Conservation (phyloP, 225 moss, liverwort and hornwort genomes). For the Polytrichum commune region DNA sequence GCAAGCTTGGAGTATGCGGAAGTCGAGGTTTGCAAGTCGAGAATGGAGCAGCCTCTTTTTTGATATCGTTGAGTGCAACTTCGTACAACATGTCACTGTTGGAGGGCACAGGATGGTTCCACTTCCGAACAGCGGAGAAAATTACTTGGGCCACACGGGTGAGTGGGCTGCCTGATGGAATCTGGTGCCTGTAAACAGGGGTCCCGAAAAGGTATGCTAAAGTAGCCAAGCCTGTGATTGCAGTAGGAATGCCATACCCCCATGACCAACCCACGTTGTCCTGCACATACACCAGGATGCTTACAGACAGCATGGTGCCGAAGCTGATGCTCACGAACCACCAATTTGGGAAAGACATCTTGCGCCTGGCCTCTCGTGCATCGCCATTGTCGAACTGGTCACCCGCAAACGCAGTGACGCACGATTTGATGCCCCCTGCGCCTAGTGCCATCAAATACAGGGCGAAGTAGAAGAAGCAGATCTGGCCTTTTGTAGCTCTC, state of each 20-base stretch:
- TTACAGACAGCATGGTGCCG: conserved; percentile 95
- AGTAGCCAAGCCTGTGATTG: conserved; percentile 71
- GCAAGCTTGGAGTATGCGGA: conserved; percentile 76
- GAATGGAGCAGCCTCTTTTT: conserved; percentile 41
- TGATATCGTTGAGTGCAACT: conserved; percentile 34
- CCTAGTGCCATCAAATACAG: conserved; percentile 95
- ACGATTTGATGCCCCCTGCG: conserved; percentile 95
- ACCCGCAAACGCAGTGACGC: conserved; percentile 93
- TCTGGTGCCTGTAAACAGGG: conserved; percentile 75
- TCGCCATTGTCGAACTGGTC: conserved; percentile 93
- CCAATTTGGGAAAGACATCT: conserved; percentile 97
- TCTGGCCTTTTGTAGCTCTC: conserved; percentile 45
- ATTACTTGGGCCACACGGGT: conserved; percentile 89
- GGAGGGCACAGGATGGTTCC: conserved; percentile 51
- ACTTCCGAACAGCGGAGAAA: conserved; percentile 64
- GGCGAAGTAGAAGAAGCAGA: conserved; percentile 82
- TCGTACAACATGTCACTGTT: conserved; percentile 63
- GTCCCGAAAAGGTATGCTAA: conserved; percentile 68
- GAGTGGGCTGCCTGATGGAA: conserved; percentile 75
- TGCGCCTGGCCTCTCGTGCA: conserved; percentile 62
- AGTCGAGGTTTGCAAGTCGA: conserved; percentile 53
- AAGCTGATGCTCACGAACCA: conserved; percentile 99
- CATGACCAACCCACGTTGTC: conserved; percentile 81
- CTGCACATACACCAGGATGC: conserved; percentile 92
- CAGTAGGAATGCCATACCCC: conserved; percentile 89